These are phyloP conservation scores for Entomortierella parvispora DNA, from an alignment of 192 early-diverging fungal species.

Conservation along the genomic window DNA sequence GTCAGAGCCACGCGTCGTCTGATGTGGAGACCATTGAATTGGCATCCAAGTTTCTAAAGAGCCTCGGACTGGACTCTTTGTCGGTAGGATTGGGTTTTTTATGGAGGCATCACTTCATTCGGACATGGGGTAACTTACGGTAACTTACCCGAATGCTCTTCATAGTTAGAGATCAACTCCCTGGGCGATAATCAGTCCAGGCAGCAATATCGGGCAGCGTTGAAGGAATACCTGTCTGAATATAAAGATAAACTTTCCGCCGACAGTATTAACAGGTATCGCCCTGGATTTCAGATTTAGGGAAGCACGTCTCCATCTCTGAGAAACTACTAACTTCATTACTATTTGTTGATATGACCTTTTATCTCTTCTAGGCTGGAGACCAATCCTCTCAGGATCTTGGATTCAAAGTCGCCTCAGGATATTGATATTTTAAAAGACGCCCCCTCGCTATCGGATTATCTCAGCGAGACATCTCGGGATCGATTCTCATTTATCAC, in stretches of 20 bases:
- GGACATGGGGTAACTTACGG: too few species aligned
- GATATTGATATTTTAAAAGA: conserved; percentile 54
- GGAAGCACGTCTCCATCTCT: neutral
- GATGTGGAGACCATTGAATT: conserved; percentile 72
- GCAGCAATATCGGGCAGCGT: conserved; percentile 49
- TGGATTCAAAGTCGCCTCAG: conserved; percentile 68
- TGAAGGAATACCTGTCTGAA: conserved; percentile 59
- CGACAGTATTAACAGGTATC: conserved; percentile 60
- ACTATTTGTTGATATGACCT: neutral
- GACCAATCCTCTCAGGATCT: conserved; percentile 70
- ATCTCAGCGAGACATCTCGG: conserved; percentile 48
- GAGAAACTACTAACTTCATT: neutral
- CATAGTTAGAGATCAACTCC: conserved; percentile 58
- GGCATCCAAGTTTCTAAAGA: conserved; percentile 58
- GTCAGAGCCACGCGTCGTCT: conserved; percentile 57
- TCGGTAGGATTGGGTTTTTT: too few species aligned
- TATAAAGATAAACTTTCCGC: conserved; percentile 53
- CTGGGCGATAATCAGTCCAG: conserved; percentile 54
- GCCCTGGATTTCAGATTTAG: neutral
- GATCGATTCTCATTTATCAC: conserved; percentile 60
- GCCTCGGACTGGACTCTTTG: conserved; percentile 35
- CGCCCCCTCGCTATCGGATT: conserved; percentile 57
- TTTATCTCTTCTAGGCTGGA: conserved; percentile 39
- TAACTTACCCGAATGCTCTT: too few species aligned
- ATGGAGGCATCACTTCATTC: too few species aligned